Evolutionary conservation across 768 basidiomycete species (phyloP).

Genomic region (Kwoniella shandongensis): DNA sequence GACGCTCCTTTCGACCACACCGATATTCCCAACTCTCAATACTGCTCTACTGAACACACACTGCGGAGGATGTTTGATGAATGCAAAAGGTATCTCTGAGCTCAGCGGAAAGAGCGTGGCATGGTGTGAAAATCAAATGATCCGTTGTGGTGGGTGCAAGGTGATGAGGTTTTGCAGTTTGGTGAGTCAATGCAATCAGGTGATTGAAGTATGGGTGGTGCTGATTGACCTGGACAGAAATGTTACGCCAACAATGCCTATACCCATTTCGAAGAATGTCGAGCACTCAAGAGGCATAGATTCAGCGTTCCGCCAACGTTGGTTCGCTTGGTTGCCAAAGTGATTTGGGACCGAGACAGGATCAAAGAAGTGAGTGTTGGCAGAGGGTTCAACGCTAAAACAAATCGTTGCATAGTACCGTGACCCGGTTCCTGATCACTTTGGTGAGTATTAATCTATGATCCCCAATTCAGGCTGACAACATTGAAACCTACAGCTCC

Average conservation of each 20-base stretch:
- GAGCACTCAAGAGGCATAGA: neutral
- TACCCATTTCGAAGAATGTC: neutral
- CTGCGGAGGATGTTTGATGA: constrained; percentile 8
- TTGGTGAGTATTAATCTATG: neutral
- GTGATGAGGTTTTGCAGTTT: constrained; percentile 6
- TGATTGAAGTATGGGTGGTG: neutral
- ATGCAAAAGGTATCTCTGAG: neutral
- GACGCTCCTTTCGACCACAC: neutral
- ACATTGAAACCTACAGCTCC: no score
- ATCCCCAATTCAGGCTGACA: no score
- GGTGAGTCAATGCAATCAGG: neutral
- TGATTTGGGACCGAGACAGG: neutral
- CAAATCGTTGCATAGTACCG: neutral
- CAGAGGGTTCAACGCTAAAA: neutral
- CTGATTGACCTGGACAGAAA: neutral
- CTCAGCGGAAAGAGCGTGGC: neutral
- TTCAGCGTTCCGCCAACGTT: neutral
- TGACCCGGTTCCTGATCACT: neutral
- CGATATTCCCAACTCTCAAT: neutral
- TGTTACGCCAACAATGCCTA: constrained; percentile 1
- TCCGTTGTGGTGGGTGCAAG: constrained; percentile 5
- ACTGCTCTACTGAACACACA: constrained; percentile 3
- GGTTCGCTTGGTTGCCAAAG: constrained; percentile 3
- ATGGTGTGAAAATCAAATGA: neutral
- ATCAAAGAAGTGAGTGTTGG: neutral